phyloP scores from a whole-genome alignment of 495 filamentous ascomycete genomes.

The Talaromyces thailandensis region DNA sequence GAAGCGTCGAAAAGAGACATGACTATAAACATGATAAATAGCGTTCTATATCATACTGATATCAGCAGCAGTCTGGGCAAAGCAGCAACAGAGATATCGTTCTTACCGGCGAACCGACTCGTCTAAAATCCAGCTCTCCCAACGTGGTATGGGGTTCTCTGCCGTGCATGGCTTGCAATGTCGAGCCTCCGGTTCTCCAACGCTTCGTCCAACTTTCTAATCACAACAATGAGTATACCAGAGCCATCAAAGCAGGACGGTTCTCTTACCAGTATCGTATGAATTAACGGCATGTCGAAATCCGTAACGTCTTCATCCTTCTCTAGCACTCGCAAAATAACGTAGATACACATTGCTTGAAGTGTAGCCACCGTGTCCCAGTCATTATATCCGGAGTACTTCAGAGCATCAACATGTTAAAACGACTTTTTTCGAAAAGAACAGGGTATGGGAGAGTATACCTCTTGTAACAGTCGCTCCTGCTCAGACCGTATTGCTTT shows the following conservation, averaged over 20 bases:
- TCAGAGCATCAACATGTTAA: no score
- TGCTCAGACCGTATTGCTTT: constrained; percentile 2
- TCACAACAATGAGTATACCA: neutral
- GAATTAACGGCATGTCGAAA: neutral
- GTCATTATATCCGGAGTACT: neutral
- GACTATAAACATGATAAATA: neutral
- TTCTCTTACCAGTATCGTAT: neutral
- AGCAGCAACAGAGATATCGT: neutral
- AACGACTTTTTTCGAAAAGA: neutral
- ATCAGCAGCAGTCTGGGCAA: neutral
- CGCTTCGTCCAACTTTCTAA: neutral
- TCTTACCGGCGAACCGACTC: constrained; percentile 2
- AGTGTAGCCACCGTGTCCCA: neutral
- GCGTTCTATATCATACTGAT: neutral
- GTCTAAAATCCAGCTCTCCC: constrained; percentile 1
- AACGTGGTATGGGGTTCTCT: neutral
- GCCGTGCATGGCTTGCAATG: neutral
- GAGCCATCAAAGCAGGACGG: neutral
- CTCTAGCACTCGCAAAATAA: neutral
- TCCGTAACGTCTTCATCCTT: neutral
- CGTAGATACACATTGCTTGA: neutral
- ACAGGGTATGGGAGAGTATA: neutral
- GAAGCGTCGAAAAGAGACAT: neutral
- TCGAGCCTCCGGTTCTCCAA: neutral
- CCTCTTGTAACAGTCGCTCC: neutral